phyloP scores from a whole-genome alignment of 202 grass and related monocot genomes.

The Setaria italica region DNA sequence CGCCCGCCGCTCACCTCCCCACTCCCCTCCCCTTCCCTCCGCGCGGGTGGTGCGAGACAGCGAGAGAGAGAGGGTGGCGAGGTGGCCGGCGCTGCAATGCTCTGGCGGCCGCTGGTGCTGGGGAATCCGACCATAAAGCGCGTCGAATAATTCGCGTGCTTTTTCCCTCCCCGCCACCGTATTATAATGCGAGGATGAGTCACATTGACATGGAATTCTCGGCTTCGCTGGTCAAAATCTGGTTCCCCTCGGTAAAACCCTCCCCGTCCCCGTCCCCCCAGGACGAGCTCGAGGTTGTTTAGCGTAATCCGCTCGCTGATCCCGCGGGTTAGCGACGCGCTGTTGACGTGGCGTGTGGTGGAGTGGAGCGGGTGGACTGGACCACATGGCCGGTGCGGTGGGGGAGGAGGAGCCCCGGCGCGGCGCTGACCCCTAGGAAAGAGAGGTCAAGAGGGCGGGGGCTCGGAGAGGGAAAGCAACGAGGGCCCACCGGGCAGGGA shows the following conservation, averaged over 20 bases:
- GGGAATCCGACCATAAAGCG: conserved; percentile 50
- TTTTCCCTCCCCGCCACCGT: conserved; percentile 8
- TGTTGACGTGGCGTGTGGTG: not conserved
- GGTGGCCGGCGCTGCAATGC: conserved; percentile 39
- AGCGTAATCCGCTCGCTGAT: conserved; percentile 12
- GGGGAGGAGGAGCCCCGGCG: not conserved
- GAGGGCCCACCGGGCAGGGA: not conserved
- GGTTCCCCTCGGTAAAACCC: conserved; percentile 1
- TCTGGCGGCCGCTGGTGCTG: conserved; percentile 29
- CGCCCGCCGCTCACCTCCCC: no score
- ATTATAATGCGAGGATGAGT: conserved; percentile 60
- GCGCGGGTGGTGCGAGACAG: conserved; percentile 23
- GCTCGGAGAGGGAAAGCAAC: not conserved
- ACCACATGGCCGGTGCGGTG: conserved; percentile 26
- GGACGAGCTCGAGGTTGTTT: not conserved
- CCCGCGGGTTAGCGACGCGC: conserved; percentile 5
- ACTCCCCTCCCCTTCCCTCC: not conserved
- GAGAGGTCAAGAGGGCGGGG: not conserved
- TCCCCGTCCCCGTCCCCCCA: no score
- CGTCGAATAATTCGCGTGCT: conserved; percentile 54
- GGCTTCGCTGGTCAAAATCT: not conserved
- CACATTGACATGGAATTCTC: conserved; percentile 47
- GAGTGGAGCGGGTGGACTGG: not conserved
- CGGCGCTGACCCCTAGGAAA: not conserved
- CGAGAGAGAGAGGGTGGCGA: not conserved